Evolutionary conservation across 139 green algal genomes (phyloP).

Genomic region (Nannochloris sp.): DNA sequence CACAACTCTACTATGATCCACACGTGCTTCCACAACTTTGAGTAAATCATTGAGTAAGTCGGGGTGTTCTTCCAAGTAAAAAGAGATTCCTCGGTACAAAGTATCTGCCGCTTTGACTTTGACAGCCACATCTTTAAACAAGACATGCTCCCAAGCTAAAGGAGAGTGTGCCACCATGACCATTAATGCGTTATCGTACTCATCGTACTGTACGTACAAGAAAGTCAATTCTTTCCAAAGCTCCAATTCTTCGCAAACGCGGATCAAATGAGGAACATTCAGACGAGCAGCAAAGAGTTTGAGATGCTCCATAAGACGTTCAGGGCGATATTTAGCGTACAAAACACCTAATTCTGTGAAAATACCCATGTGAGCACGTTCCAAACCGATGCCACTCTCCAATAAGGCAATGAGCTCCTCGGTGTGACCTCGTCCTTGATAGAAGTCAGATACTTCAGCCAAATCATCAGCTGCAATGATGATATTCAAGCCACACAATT

Average conservation of each 20-base stretch:
- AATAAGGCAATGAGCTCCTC: constrained; percentile 94
- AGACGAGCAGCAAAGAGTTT: constrained; percentile 95
- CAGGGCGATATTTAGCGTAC: constrained; percentile 74
- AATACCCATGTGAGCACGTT: constrained; percentile 99
- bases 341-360: constrained; percentile 96
- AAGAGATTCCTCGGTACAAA: constrained; percentile 91
- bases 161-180: constrained; percentile 92
- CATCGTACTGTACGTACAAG: constrained; percentile 96
- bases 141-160: constrained; percentile 94
- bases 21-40: constrained; percentile 77
- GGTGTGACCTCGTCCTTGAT: constrained; percentile 84
- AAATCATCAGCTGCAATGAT: constrained; percentile 98
- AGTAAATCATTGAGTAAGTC: constrained; percentile 93
- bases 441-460: constrained; percentile 91
- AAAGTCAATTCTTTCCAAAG: constrained; percentile 96
- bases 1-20: constrained; percentile 92
- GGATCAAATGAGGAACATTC: constrained; percentile 98
- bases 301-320: constrained; percentile 98
- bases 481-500: constrained; percentile 98
- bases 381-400: constrained; percentile 93
- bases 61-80: constrained; percentile 97
- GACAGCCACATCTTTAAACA: constrained; percentile 82
- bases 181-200: constrained; percentile 94
- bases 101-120: constrained; percentile 57
- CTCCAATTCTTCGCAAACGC: constrained; percentile 86